These are phyloP conservation scores for Sedum album DNA, from an alignment of 164 flowering plant species.

Conservation along the genomic window DNA sequence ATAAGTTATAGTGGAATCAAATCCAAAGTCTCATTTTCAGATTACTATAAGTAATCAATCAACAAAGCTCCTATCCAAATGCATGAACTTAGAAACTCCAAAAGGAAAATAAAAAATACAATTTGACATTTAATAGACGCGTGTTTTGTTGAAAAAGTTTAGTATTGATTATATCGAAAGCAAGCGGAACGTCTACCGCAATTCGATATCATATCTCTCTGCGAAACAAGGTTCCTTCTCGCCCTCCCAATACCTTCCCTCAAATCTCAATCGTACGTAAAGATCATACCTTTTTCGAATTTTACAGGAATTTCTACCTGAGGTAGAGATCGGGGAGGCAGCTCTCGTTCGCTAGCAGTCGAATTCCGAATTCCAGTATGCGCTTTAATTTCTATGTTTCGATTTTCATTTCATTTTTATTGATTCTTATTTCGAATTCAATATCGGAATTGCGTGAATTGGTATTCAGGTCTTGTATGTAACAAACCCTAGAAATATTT, in stretches of 20 bases:
- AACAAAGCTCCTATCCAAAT: too few species aligned
- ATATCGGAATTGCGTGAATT: not conserved
- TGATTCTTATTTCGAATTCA: not conserved
- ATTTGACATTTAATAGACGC: too few species aligned
- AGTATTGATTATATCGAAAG: not conserved
- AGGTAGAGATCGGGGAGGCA: not conserved
- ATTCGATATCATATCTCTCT: constrained; percentile 4
- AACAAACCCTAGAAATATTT: not conserved
- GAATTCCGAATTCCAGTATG: not conserved
- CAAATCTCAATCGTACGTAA: not conserved
- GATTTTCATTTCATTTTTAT: not conserved
- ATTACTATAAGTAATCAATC: too few species aligned
- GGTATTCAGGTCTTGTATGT: not conserved
- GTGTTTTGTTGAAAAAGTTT: not conserved
- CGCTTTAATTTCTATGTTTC: not conserved
- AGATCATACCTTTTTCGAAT: not conserved
- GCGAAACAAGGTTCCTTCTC: not conserved
- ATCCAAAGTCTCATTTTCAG: too few species aligned
- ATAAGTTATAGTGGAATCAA: too few species aligned
- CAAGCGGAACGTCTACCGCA: not conserved
- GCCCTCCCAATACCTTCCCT: not conserved
- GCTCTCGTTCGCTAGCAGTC: too few species aligned
- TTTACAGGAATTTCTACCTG: not conserved
- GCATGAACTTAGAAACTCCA: not conserved
- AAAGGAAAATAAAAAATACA: too few species aligned